Evolutionary conservation across 352 stramenopile species (phyloP), one percentile per base, ranked within the genome.

Genomic region (Phytophthora pisi): DNA sequence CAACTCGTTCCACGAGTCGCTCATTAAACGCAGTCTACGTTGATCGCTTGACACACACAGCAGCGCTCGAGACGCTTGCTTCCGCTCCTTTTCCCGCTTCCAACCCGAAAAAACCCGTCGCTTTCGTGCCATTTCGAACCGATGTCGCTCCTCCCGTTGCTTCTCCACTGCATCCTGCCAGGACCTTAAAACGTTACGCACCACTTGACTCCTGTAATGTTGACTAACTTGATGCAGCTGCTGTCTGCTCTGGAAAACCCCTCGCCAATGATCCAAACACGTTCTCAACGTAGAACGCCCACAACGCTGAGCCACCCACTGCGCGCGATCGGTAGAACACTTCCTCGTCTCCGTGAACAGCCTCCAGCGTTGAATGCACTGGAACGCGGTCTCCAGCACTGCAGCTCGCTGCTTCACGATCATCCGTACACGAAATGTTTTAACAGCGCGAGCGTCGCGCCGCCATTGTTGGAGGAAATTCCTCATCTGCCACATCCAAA

Each of bases 341-440:
- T 78, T 76, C 13, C 49, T 56, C 2, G 50, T 63, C 38, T 69
- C 72, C 2, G 63, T 66, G 46, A 76, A 73, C 3, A 78, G 34
- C 1, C 62, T 42, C 81, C 83, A 91, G 24, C 58, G n/a, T 55
- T 84, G 68, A 40, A 91, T 61, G 51, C 81, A 90, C 18, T 64
- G 43, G 18, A 81, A 82, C 1, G 73, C 70, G 1, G 28, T 69
- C 16, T 88, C 68, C 1, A 90, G 47, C 20, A 64, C 55, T 4
- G 73, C 31, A 13, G 68, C 64, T 2, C 78, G 71, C 18, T 60
- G 52, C 18, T 66, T 69, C 8, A 76, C 16, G 0, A 76, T 54
- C 51, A 57, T 67, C 24, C 66, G 66, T 0, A 76, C 53, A 40
- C 65, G 57, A 49, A 67, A 72, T 11, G 28, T 31, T 9, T 58